These are phyloP conservation scores for Saturnispora saitoi DNA, from an alignment of 805 yeast genomes.

Conservation along the genomic window DNA sequence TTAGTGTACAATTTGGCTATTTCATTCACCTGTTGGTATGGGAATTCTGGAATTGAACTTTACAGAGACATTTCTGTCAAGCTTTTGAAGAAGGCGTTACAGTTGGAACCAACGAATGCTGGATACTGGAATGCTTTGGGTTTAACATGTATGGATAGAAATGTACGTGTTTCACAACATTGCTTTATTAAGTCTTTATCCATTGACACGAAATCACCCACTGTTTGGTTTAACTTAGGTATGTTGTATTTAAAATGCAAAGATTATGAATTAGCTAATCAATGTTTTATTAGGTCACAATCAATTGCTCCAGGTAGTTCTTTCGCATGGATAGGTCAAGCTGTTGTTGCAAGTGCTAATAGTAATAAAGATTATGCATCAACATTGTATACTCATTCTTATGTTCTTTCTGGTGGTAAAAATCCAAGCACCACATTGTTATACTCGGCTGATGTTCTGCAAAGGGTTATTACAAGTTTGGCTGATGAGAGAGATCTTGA, in stretches of 20 bases:
- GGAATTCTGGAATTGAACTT: slow-evolving; percentile 14
- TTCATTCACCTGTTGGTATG: slow-evolving; percentile 43
- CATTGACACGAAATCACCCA: slow-evolving; percentile 56
- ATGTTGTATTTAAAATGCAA: slow-evolving; percentile 59
- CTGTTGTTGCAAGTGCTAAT: slow-evolving; percentile 44
- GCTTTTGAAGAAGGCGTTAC: slow-evolving; percentile 58
- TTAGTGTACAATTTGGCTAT: slow-evolving; percentile 64
- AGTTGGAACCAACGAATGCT: slow-evolving; percentile 58
- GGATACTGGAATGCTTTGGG: slow-evolving; percentile 83
- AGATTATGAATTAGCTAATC: slow-evolving; percentile 65
- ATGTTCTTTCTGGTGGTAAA: slow-evolving; percentile 64
- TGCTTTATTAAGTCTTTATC: slow-evolving; percentile 79
- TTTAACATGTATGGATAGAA: slow-evolving; percentile 53
- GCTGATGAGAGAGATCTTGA: slow-evolving; percentile 45
- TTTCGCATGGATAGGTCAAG: slow-evolving; percentile 81
- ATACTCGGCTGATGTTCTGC: slow-evolving; percentile 53
- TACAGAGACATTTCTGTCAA: slow-evolving; percentile 44
- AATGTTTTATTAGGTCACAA: slow-evolving; percentile 65
- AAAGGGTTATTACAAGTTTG: slow-evolving; percentile 33
- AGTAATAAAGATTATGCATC: slow-evolving; percentile 47
- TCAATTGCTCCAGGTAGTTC: slow-evolving; percentile 72
- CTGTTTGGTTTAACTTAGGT: slow-evolving; percentile 77
- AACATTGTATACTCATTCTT: slow-evolving; percentile 68
- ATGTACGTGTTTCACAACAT: slow-evolving; percentile 79
- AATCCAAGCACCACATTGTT: slow-evolving; percentile 62